phyloP scores from a whole-genome alignment of 2,329 filamentous ascomycete genomes.

The Coleophoma eucalyptorum region DNA sequence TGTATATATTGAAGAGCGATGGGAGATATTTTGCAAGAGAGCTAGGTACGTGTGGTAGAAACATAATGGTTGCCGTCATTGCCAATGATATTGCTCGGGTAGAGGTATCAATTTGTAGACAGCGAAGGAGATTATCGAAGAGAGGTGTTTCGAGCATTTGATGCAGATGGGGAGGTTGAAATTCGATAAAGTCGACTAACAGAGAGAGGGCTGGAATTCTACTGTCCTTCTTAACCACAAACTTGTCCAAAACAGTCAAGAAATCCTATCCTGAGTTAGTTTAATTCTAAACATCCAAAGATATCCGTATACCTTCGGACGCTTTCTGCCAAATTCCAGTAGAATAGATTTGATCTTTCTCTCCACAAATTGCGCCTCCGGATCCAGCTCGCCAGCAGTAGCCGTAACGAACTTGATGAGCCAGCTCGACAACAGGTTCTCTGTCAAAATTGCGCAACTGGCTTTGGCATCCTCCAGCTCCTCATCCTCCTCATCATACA shows the following conservation, averaged over 20 bases:
- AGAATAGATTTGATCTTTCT: constrained; percentile 40
- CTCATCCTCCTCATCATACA: constrained; percentile 56
- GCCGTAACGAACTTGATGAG: constrained; percentile 38
- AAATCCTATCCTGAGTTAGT: constrained; percentile 49
- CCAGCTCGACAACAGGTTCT: constrained; percentile 54
- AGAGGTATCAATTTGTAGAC: constrained; percentile 73
- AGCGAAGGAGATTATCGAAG: constrained; percentile 68
- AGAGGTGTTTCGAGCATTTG: constrained; percentile 66
- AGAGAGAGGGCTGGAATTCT: constrained; percentile 63
- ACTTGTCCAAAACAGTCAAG: constrained; percentile 60
- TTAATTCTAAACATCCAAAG: constrained; percentile 2
- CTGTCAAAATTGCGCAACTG: constrained; percentile 46
- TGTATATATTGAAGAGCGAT: constrained; percentile 77
- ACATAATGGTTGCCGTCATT: constrained; percentile 74
- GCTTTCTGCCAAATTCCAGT: constrained; percentile 53
- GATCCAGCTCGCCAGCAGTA: constrained; percentile 35
- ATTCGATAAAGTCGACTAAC: constrained; percentile 68
- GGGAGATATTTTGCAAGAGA: constrained; percentile 66
- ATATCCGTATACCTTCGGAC: constrained; percentile 49
- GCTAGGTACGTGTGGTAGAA: constrained; percentile 75
- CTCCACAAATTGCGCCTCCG: constrained; percentile 40
- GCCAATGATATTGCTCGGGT: constrained; percentile 74
- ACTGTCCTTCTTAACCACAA: constrained; percentile 60
- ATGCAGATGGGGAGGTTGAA: constrained; percentile 76
- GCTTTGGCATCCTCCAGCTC: constrained; percentile 39